Conservation (phyloP, 257 asterid species). For the Nemophila menziesii region DNA sequence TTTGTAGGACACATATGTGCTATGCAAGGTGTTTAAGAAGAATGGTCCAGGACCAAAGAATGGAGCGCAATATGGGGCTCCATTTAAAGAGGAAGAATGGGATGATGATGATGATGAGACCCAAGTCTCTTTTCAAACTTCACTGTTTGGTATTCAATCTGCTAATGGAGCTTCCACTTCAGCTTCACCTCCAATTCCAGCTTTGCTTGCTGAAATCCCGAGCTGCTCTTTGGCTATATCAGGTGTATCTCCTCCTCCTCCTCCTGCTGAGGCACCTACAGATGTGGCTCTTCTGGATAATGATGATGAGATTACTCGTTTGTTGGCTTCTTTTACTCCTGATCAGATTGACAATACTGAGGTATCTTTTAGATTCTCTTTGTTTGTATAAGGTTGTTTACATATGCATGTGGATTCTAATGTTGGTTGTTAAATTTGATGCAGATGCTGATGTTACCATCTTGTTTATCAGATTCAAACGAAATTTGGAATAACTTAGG, state of each 20-base stretch:
- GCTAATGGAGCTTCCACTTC: neutral
- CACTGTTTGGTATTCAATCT: conserved; percentile 17
- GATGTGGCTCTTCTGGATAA: conserved; percentile 18
- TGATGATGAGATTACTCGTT: conserved; percentile 29
- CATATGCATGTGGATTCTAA: neutral
- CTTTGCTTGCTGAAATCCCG: conserved; percentile 16
- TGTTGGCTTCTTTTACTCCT: conserved; percentile 27
- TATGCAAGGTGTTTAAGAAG: conserved; percentile 73
- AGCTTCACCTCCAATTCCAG: conserved; percentile 1
- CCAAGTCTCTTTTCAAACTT: conserved; percentile 15
- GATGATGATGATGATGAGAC: conserved; percentile 27
- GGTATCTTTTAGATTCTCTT: conserved; percentile 22
- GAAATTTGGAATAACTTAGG: conserved; percentile 32
- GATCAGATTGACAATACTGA: conserved; percentile 24
- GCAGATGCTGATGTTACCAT: conserved; percentile 13
- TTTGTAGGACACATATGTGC: conserved; percentile 58
- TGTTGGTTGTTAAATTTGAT: conserved; percentile 4
- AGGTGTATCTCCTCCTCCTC: conserved; percentile 23
- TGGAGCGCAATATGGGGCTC: conserved; percentile 95
- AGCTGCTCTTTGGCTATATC: conserved; percentile 13
- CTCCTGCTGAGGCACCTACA: conserved; percentile 13
- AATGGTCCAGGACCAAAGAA: conserved; percentile 72
- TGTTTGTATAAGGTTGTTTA: neutral
- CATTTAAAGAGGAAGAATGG: conserved; percentile 84
- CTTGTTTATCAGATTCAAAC: conserved; percentile 19